Conservation (phyloP, 2,329 filamentous ascomycete genomes). For the Beauveria pseudobassiana region DNA sequence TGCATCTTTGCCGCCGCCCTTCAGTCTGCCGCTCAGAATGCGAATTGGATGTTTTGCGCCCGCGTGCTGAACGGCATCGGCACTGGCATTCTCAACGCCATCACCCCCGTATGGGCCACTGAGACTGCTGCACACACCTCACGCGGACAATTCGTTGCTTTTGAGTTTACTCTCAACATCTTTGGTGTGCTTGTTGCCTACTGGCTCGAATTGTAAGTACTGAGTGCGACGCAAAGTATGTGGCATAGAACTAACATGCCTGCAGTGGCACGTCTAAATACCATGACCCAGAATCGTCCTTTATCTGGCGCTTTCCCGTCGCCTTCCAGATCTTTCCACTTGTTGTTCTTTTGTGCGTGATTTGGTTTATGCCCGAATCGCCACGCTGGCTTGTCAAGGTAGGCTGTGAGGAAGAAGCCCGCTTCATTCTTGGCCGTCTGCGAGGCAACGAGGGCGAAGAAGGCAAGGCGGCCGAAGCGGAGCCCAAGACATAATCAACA, state of each 20-base stretch:
- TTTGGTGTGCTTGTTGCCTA: constrained; percentile 56
- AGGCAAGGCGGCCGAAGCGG: constrained; percentile 46
- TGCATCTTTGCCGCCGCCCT: constrained; percentile 53
- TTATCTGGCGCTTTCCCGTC: constrained; percentile 62
- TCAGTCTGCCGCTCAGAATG: constrained; percentile 58
- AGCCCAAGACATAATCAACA: constrained; percentile 61
- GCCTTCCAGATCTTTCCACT: constrained; percentile 63
- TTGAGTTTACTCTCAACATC: constrained; percentile 68
- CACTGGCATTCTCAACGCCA: constrained; percentile 62
- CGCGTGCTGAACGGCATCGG: constrained; percentile 50
- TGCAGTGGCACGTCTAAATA: constrained; percentile 49
- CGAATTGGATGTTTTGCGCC: constrained; percentile 61
- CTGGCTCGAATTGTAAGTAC: constrained; percentile 45
- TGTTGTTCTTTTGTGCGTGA: constrained; percentile 43
- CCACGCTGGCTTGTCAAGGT: constrained; percentile 61
- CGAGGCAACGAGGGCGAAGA: constrained; percentile 51
- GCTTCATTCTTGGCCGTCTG: constrained; percentile 55
- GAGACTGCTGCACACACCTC: constrained; percentile 62
- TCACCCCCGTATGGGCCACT: constrained; percentile 64
- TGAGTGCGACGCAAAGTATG: not conserved
- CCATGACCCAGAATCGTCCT: constrained; percentile 46
- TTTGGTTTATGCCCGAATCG: constrained; percentile 65
- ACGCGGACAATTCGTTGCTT: constrained; percentile 61
- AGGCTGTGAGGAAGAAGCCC: constrained; percentile 58
- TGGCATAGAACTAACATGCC: not conserved